Evolutionary conservation across 139 green algal genomes (phyloP).

Genomic region (Tetratostichococcus sp.): DNA sequence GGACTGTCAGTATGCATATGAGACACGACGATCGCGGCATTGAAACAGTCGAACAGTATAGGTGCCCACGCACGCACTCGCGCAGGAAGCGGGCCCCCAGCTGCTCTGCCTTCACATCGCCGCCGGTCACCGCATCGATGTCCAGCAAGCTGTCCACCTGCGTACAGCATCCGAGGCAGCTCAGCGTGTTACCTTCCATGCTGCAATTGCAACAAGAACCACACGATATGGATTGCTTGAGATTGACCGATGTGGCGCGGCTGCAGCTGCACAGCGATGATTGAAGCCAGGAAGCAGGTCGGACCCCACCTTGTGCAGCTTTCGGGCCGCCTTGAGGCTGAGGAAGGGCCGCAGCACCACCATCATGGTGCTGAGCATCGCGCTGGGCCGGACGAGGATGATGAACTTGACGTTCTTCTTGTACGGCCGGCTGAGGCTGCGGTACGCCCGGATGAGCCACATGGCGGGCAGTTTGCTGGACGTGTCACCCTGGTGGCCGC

Average conservation of each 20-base stretch:
- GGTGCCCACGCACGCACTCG: too few relatives aligned
- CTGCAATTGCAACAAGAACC: too few relatives aligned
- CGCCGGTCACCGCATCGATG: constrained; percentile 42
- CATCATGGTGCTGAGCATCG: constrained; percentile 49
- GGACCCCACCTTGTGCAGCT: constrained; percentile 53
- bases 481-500: not conserved
- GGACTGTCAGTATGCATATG: too few relatives aligned
- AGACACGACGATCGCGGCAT: too few relatives aligned
- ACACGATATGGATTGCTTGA: too few relatives aligned
- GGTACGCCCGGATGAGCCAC: constrained; percentile 70
- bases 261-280: too few relatives aligned
- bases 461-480: constrained; percentile 37
- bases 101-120: constrained; percentile 57
- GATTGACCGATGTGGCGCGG: too few relatives aligned
- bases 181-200: too few relatives aligned
- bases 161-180: too few relatives aligned
- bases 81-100: constrained; percentile 50
- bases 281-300: not conserved
- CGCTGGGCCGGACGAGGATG: constrained; percentile 62
- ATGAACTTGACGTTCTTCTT: constrained; percentile 78
- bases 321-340: constrained; percentile 56
- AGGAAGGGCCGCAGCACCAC: constrained; percentile 61
- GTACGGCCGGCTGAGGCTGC: constrained; percentile 54
- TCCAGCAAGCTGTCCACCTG: constrained; percentile 56
- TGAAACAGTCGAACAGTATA: too few relatives aligned